Evolutionary conservation across 75 land plant genomes (phyloP).

Genomic region (Sequoiadendron giganteum): DNA sequence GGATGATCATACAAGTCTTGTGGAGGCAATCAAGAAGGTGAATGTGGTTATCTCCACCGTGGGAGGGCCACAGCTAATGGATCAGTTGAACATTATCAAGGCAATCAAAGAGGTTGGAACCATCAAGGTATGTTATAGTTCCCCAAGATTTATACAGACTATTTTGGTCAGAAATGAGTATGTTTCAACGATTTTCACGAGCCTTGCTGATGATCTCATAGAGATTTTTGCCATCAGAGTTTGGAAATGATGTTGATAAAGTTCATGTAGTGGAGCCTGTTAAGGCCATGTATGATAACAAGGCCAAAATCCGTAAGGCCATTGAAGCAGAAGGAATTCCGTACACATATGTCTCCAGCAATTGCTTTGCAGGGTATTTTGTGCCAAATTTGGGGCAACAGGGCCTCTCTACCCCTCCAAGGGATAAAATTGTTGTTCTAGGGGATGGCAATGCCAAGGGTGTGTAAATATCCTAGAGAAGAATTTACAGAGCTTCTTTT

Average conservation of each 20-base stretch:
- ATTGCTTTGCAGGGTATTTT: constrained; percentile 31
- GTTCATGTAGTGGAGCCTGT: constrained; percentile 14
- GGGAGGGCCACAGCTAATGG: constrained; percentile 1
- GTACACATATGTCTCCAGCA: constrained; percentile 30
- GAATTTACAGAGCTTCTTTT: neutral
- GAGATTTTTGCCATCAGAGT: constrained; percentile 59
- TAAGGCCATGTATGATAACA: constrained; percentile 14
- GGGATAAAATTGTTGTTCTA: constrained; percentile 26
- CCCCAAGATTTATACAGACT: neutral
- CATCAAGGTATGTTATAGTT: constrained; percentile 23
- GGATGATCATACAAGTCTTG: constrained; percentile 33
- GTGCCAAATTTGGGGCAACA: constrained; percentile 22
- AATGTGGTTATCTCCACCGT: constrained; percentile 39
- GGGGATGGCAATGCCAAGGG: constrained; percentile 37
- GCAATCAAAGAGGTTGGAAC: constrained; percentile 43
- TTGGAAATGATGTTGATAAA: constrained; percentile 43
- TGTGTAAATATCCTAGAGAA: neutral
- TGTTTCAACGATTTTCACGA: neutral
- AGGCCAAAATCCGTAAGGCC: constrained; percentile 26
- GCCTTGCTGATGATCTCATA: constrained; percentile 2
- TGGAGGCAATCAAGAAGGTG: constrained; percentile 33
- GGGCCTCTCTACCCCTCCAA: constrained; percentile 15
- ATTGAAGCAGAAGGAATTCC: constrained; percentile 39
- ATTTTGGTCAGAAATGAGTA: neutral
- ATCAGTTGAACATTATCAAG: constrained; percentile 34